Conservation (phyloP, 2,329 filamentous ascomycete species). For the Aspergillus ruber region DNA sequence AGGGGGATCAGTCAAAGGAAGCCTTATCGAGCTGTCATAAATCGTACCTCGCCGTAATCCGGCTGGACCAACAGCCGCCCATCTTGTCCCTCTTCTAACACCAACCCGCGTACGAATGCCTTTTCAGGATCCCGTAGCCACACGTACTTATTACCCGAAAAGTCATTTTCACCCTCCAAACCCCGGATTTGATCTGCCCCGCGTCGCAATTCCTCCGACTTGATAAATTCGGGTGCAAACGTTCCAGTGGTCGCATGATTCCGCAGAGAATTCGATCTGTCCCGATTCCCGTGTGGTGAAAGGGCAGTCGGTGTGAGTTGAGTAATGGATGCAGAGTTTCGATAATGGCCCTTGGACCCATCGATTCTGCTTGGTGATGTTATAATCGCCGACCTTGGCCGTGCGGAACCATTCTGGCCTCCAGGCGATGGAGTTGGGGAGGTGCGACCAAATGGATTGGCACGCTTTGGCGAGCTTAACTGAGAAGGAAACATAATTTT, state of each 20-base stretch:
- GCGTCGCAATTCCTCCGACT: slow-evolving; percentile 67
- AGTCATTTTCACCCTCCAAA: slow-evolving; percentile 96
- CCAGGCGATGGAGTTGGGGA: slow-evolving; percentile 52
- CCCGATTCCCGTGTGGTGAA: slow-evolving; percentile 33
- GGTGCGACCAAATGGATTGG: slow-evolving; percentile 69
- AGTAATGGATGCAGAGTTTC: slow-evolving; percentile 60
- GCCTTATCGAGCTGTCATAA: neutral
- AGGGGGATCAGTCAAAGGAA: slow-evolving; percentile 13
- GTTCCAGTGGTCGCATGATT: slow-evolving; percentile 65
- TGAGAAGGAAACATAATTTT: slow-evolving; percentile 49
- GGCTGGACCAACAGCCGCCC: slow-evolving; percentile 78
- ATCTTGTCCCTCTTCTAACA: slow-evolving; percentile 70
- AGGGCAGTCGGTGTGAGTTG: slow-evolving; percentile 46
- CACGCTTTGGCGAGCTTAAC: slow-evolving; percentile 64
- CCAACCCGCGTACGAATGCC: slow-evolving; percentile 88
- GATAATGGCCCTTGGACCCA: slow-evolving; percentile 51
- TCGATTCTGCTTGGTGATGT: slow-evolving; percentile 47
- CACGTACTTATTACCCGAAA: slow-evolving; percentile 96
- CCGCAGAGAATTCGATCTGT: slow-evolving; percentile 58
- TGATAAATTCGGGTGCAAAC: slow-evolving; percentile 95
- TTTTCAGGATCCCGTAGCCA: slow-evolving; percentile 84
- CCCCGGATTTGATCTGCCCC: slow-evolving; percentile 54
- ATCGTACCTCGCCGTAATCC: slow-evolving; percentile 77
- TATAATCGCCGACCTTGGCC: slow-evolving; percentile 73
- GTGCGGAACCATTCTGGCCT: slow-evolving; percentile 33